Conservation (phyloP, 2,329 filamentous ascomycete genomes). For the Trichoderma sp. region DNA sequence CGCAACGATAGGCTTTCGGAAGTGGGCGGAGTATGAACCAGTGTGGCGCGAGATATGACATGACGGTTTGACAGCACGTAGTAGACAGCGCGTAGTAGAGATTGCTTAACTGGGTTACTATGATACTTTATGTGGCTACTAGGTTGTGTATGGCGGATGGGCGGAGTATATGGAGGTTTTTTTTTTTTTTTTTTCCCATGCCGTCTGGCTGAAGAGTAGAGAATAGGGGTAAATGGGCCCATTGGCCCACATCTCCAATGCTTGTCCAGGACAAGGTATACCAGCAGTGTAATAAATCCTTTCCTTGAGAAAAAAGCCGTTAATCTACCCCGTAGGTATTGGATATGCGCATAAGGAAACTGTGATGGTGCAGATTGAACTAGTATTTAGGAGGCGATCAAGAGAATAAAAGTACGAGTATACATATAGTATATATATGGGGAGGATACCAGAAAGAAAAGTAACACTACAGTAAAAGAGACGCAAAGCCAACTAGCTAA, state of each 20-base stretch:
- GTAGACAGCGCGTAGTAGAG: no score
- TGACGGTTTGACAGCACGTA: neutral
- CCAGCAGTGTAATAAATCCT: neutral
- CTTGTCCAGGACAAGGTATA: neutral
- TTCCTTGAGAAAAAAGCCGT: neutral
- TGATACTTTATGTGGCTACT: neutral
- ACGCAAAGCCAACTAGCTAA: neutral
- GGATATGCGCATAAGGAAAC: neutral
- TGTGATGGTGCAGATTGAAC: neutral
- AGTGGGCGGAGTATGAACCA: constrained; percentile 57
- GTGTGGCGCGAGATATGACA: constrained; percentile 46
- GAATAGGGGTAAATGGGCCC: neutral
- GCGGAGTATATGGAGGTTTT: neutral
- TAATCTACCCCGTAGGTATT: neutral
- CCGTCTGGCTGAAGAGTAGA: neutral
- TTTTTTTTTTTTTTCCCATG: neutral
- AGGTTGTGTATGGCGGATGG: neutral
- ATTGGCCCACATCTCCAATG: neutral
- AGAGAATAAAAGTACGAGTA: neutral
- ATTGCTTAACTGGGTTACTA: neutral
- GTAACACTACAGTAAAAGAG: neutral
- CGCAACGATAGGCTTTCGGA: constrained; percentile 48
- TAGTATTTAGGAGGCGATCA: neutral
- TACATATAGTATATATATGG: constrained; percentile 3
- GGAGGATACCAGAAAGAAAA: neutral